Evolutionary conservation across 768 basidiomycete species (phyloP).

Genomic region (Chalciporus chontae): DNA sequence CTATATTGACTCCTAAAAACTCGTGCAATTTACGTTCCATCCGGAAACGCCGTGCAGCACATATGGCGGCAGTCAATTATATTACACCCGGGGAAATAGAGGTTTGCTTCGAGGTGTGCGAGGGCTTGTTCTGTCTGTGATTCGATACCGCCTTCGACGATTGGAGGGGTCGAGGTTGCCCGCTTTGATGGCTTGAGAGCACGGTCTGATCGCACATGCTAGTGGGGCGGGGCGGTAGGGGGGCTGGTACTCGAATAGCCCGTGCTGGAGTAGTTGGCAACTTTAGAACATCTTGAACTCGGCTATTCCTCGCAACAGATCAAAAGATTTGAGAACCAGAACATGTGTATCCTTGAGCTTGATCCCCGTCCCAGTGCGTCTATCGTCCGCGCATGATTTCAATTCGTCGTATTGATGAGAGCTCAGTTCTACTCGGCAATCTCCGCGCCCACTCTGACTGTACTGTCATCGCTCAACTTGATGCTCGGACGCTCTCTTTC

Average conservation of each 20-base stretch:
- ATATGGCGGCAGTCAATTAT: too few species aligned
- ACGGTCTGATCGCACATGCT: constrained; percentile 80
- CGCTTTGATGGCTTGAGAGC: constrained; percentile 81
- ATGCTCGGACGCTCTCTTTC: constrained; percentile 1
- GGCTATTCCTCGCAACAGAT: too few species aligned
- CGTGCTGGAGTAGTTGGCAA: too few species aligned
- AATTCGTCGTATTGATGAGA: too few species aligned
- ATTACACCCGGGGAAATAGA: constrained; percentile 70
- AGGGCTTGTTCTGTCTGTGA: constrained; percentile 74
- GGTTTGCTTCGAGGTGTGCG: constrained; percentile 78
- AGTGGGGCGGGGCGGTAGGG: constrained; percentile 60
- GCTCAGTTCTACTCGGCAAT: neutral
- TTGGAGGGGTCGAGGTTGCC: constrained; percentile 66
- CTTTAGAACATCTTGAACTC: too few species aligned
- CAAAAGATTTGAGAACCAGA: too few species aligned
- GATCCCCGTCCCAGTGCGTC: too few species aligned
- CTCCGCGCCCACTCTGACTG: neutral
- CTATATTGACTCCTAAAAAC: too few species aligned
- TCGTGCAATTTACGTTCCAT: too few species aligned
- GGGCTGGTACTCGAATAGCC: too few species aligned
- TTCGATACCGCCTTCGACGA: constrained; percentile 51
- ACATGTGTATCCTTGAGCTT: too few species aligned
- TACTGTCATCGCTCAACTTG: neutral
- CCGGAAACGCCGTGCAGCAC: too few species aligned
- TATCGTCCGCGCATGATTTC: neutral